These are phyloP conservation scores for Colletotrichum higginsianum DNA, from an alignment of 2,329 filamentous ascomycete genomes.

Conservation along the genomic window DNA sequence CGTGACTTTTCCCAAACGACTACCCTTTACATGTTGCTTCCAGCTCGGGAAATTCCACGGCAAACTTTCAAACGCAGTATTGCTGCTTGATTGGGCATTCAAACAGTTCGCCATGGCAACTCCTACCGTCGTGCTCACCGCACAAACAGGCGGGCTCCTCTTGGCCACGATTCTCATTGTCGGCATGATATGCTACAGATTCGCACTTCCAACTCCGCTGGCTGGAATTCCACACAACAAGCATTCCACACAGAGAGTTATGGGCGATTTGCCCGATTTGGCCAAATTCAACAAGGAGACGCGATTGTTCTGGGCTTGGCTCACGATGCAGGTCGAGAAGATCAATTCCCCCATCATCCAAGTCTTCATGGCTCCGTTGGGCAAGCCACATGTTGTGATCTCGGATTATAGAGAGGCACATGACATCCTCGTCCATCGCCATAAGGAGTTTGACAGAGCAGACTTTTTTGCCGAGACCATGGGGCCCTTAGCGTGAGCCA, in stretches of 20 bases:
- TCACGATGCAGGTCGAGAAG: conserved; percentile 39
- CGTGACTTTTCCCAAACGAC: too few relatives aligned
- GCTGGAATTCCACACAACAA: neutral
- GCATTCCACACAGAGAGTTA: neutral
- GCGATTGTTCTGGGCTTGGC: conserved; percentile 2
- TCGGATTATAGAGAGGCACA: conserved; percentile 45
- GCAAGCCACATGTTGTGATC: conserved; percentile 43
- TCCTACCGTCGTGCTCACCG: too few relatives aligned
- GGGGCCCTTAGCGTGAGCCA: conserved; percentile 42
- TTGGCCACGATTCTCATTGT: neutral
- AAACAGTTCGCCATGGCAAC: too few relatives aligned
- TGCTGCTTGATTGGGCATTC: too few relatives aligned
- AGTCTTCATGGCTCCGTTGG: conserved; percentile 43
- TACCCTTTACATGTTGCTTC: too few relatives aligned
- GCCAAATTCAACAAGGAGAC: neutral
- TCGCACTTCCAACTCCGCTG: neutral
- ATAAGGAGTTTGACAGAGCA: conserved; percentile 44
- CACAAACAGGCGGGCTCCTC: neutral
- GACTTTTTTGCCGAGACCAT: conserved; percentile 45
- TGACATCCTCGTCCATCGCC: conserved; percentile 46
- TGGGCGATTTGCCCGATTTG: neutral
- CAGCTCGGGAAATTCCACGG: too few relatives aligned
- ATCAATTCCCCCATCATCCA: conserved; percentile 57
- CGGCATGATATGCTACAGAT: neutral
- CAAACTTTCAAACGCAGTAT: too few relatives aligned